Conservation (phyloP, 305 asterid species). For the Withania somnifera region DNA sequence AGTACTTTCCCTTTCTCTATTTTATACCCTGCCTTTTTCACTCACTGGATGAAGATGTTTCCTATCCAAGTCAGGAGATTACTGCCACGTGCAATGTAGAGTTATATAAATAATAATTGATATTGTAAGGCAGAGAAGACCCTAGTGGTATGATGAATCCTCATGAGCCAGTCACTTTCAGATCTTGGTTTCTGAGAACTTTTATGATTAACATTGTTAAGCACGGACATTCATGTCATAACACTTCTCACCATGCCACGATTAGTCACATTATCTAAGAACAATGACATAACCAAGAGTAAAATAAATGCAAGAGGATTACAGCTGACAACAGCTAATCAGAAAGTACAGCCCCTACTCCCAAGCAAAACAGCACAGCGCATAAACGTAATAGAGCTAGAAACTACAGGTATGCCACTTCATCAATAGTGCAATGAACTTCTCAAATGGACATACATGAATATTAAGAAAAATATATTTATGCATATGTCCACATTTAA, state of each 20-base stretch:
- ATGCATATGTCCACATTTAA: background rate
- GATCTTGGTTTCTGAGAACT: background rate
- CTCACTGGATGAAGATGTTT: background rate
- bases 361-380: background rate
- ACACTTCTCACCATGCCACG: background rate
- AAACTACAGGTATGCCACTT: background rate
- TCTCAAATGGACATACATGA: background rate
- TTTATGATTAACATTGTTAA: background rate
- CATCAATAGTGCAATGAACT: background rate
- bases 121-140: background rate
- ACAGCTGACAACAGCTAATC: background rate
- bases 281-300: background rate
- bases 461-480: too few relatives aligned
- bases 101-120: background rate
- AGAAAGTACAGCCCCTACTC: background rate
- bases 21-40: background rate
- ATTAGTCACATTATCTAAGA: background rate
- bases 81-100: background rate
- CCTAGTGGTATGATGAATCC: background rate
- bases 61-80: background rate
- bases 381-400: background rate
- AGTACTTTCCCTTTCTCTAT: background rate
- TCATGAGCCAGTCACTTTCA: background rate
- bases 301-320: background rate
- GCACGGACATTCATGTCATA: background rate